These are phyloP conservation scores for Aspergillus unguis DNA, from an alignment of 2,329 filamentous ascomycete species.

Conservation along the genomic window DNA sequence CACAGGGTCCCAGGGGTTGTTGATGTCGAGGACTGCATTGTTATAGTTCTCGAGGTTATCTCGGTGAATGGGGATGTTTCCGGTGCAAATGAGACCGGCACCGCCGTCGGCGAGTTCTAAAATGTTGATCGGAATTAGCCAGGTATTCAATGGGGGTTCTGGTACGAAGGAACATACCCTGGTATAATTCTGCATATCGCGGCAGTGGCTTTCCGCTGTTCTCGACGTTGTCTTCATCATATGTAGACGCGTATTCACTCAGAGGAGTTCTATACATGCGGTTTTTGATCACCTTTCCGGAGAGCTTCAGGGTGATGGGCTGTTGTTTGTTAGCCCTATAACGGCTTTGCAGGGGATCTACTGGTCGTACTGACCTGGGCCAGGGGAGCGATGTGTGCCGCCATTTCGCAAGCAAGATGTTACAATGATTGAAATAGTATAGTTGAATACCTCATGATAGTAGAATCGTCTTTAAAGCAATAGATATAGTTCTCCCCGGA, in stretches of 20 bases:
- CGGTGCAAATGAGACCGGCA: conserved; percentile 25
- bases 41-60: conserved; percentile 27
- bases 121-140: neutral
- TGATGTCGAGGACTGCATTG: conserved; percentile 26
- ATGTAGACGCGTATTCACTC: conserved; percentile 23
- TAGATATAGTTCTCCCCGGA: neutral
- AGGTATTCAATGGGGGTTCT: neutral
- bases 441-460: neutral
- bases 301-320: conserved; percentile 20
- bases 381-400: neutral
- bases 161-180: neutral
- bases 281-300: conserved; percentile 22
- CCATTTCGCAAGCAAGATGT: neutral
- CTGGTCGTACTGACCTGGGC: neutral
- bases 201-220: conserved; percentile 20
- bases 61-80: conserved; percentile 27
- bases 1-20: conserved; percentile 21
- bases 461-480: neutral
- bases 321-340: neutral
- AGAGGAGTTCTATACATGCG: conserved; percentile 23
- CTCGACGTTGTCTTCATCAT: conserved; percentile 22
- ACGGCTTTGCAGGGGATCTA: neutral
- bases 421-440: neutral
- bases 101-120: conserved; percentile 16
- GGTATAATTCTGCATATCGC: conserved; percentile 21